These are phyloP conservation scores for Colletotrichum musicola DNA, from an alignment of 2,329 filamentous ascomycete genomes.

Conservation along the genomic window DNA sequence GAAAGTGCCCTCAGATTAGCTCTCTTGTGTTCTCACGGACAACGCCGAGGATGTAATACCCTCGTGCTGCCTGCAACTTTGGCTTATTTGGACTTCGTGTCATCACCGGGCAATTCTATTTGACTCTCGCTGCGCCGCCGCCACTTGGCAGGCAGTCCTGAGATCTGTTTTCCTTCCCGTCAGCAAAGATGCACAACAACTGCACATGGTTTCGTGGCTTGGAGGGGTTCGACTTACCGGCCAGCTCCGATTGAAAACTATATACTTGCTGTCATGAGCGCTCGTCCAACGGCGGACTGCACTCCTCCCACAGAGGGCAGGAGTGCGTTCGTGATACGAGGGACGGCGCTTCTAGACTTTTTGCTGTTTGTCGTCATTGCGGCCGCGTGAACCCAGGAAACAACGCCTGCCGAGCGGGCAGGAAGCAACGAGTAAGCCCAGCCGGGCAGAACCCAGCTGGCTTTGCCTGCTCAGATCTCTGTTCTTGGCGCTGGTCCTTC, in stretches of 20 bases:
- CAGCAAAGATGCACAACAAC: not conserved
- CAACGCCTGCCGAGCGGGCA: slow-evolving; percentile 5
- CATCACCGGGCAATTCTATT: slow-evolving; percentile 50
- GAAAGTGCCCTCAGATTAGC: slow-evolving; percentile 55
- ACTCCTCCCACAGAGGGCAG: slow-evolving; percentile 20
- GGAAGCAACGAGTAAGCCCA: slow-evolving; percentile 19
- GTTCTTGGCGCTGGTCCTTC: slow-evolving; percentile 46
- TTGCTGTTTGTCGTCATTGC: slow-evolving; percentile 43
- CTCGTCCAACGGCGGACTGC: not conserved
- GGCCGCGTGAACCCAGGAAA: slow-evolving; percentile 34
- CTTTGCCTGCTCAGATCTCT: slow-evolving; percentile 50
- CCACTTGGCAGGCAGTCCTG: slow-evolving; percentile 31
- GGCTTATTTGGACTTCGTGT: slow-evolving; percentile 53
- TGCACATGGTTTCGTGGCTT: no score
- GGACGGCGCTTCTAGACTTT: slow-evolving; percentile 26
- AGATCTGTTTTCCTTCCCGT: slow-evolving; percentile 17
- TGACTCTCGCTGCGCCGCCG: slow-evolving; percentile 23
- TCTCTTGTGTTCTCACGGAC: slow-evolving; percentile 57
- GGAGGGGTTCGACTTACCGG: slow-evolving; percentile 17
- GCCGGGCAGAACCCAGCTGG: slow-evolving; percentile 1
- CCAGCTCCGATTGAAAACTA: slow-evolving; percentile 58
- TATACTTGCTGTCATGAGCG: slow-evolving; percentile 42
- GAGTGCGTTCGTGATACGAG: slow-evolving; percentile 25
- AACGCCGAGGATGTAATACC: slow-evolving; percentile 44
- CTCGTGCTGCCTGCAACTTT: slow-evolving; percentile 56